Evolutionary conservation across 129 eudicot species (phyloP), one percentile per base, ranked within the genome.

Genomic region (Helianthus annuus): DNA sequence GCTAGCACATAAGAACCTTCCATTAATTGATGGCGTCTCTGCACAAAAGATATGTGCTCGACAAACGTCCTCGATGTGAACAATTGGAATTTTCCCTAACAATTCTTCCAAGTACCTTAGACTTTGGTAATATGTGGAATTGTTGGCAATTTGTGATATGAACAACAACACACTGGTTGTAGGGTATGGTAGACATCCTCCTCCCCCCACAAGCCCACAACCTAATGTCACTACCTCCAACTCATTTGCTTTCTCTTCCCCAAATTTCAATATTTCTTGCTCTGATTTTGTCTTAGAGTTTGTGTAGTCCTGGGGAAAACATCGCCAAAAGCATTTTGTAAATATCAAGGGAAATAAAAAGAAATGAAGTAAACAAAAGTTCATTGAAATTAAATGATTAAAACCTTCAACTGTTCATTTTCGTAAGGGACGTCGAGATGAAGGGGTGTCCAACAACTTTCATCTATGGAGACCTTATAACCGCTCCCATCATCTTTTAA

Each of bases 121-220:
- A 2, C 7, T 0, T 6, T 39, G 27, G 39, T 77, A 72, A 3
- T 4, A 1, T 4, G 1, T 12, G 3, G 27, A 52, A 66, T 80
- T 64, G 36, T 70, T 66, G 6, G 22, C 16, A 63, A 76, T 40
- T 57, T 79, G 91, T 51, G 89, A 77, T 24, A 72, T 0, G 27
- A 86, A 27, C 6, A 29, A 4, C 58, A 11, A 6, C 73, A 72
- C 32, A 78, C 73, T 79, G 3, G 0, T 34, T 1, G 88, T 15
- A 44, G 67, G 46, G 12, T 27, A 45, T 39, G 84, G 55, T 32
- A 76, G 64, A 22, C 65, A 22, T 12, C 89, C 79, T 12, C 68
- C 81, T 5, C 92, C 92, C 64, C 90, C 92, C 38, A 86, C 86
- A 7, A 89, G 48, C 27, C 87, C 92, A 71, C 77, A 80, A 17